phyloP scores from a whole-genome alignment of 2,329 filamentous ascomycete genomes.

The Colletotrichum noveboracense region DNA sequence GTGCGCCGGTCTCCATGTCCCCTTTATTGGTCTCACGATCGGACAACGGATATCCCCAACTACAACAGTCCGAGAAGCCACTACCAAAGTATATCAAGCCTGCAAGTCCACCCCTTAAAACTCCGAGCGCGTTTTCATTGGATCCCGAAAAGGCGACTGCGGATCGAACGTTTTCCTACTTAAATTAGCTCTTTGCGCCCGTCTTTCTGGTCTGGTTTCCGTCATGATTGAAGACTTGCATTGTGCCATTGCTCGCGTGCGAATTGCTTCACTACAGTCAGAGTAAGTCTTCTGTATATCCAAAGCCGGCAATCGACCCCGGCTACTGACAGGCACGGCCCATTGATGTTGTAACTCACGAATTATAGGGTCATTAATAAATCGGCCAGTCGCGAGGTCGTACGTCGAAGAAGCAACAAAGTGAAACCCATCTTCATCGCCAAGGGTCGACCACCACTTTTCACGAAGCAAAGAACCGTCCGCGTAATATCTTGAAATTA shows the following conservation, averaged over 20 bases:
- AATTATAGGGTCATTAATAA: slow-evolving; percentile 6
- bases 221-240: slow-evolving; percentile 46
- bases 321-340: background rate
- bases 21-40: slow-evolving; percentile 11
- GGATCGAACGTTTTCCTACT: background rate
- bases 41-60: slow-evolving; percentile 39
- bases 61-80: slow-evolving; percentile 13
- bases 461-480: slow-evolving; percentile 36
- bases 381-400: slow-evolving; percentile 2
- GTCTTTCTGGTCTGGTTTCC: background rate
- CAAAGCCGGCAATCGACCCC: background rate
- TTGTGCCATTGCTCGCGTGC: slow-evolving; percentile 47
- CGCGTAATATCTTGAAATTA: slow-evolving; percentile 26
- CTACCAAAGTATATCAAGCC: slow-evolving; percentile 16
- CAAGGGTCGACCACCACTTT: slow-evolving; percentile 28
- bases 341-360: background rate
- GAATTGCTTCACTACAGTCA: slow-evolving; percentile 52
- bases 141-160: background rate
- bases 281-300: slow-evolving; percentile 41
- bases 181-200: slow-evolving; percentile 1
- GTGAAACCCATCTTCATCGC: slow-evolving; percentile 27
- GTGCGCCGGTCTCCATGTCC: background rate
- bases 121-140: slow-evolving; percentile 18
- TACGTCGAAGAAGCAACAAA: slow-evolving; percentile 30
- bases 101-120: slow-evolving; percentile 8